Evolutionary conservation across 108 stramenopile species (phyloP), one percentile per base, ranked within the genome.

Genomic region (Fistulifera pelliculosa): DNA sequence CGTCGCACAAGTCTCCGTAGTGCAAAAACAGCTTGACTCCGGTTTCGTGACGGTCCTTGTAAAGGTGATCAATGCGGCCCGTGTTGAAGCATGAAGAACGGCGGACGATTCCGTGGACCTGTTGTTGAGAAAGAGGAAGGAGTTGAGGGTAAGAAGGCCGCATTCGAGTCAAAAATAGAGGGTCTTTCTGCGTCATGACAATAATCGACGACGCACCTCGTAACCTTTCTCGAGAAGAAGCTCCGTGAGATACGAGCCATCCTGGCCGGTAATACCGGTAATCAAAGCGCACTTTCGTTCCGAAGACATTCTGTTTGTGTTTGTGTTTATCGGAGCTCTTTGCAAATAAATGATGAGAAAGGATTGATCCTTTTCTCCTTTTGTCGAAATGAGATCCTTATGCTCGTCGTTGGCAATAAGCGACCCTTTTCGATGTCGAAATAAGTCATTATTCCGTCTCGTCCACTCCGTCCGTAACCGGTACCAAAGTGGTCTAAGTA

Each of bases 11-110:
- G 74, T 99, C 98, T 44, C 98, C 98, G 55, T 99, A 99, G 66
- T 99, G 98, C 16, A 99, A 78, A 67, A 94, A 97, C 47, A 99
- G 62, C 62, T 87, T 89, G 14, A 98, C 94, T 23, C 85, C 94
- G 24, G 90, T 90, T 28, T 92, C 94, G 66, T 99, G 96, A 38
- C 93, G 79, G 73, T 98, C 97, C 22, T 75, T 74, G 80, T 99
- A 99, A 53, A 99, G 74, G 71, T 99, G 98, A 54, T 99, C 96
- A 51, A 99, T 98, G 53, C 98, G 89, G 54, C 93, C 92, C 23
- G 98, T 99, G 75, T 99, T 99, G 90, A 99, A 99, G 35, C 88
- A 86, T 41, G 96, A 97, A 26, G 95, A 95, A 54, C 98, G 93
- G 49, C 98, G 93, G 62, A 99, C 89, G 70, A 97, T 96, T 17